A percentile compares a stretch with the other conserved stretches of the same genome.
Evolutionary conservation across 164 flowering plant genomes (phyloP).

Genomic region (Vitis rotundifolia): DNA sequence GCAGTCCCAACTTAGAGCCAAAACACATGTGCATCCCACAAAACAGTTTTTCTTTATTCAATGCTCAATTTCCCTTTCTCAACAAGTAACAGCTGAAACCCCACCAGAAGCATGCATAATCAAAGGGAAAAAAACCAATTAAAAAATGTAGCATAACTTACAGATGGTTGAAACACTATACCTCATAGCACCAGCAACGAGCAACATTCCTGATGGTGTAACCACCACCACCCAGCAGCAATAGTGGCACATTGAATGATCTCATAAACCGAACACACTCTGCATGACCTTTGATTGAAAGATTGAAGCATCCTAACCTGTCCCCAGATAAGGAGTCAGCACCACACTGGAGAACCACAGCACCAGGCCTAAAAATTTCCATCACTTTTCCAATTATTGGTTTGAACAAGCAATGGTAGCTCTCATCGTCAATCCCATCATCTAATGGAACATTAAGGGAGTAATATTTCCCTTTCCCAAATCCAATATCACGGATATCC

Average conservation of each 20-base stretch:
- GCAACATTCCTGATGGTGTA: constrained; percentile 36
- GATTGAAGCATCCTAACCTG: constrained; percentile 27
- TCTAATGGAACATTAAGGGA: constrained; percentile 58
- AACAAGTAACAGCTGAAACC: not conserved
- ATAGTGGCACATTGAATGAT: constrained; percentile 30
- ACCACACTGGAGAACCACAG: constrained; percentile 32
- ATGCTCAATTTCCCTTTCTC: too few species aligned
- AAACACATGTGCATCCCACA: too few species aligned
- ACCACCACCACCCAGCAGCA: constrained; percentile 38
- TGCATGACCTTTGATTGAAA: constrained; percentile 36
- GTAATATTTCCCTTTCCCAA: constrained; percentile 54
- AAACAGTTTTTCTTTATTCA: too few species aligned
- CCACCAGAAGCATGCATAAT: not conserved
- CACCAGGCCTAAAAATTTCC: constrained; percentile 30
- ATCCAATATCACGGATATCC: constrained; percentile 49
- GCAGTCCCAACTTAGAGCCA: too few species aligned
- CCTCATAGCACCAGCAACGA: constrained; percentile 39
- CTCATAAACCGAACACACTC: constrained; percentile 26
- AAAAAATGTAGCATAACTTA: not conserved
- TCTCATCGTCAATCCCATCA: constrained; percentile 64
- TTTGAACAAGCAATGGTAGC: constrained; percentile 49
- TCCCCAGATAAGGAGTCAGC: constrained; percentile 34
- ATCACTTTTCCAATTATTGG: constrained; percentile 35
- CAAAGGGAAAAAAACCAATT: not conserved
- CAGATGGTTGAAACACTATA: not conserved